Evolutionary conservation across 805 yeast species (phyloP), one percentile per base, ranked within the genome.

Genomic region (Saccharomyces mikatae): DNA sequence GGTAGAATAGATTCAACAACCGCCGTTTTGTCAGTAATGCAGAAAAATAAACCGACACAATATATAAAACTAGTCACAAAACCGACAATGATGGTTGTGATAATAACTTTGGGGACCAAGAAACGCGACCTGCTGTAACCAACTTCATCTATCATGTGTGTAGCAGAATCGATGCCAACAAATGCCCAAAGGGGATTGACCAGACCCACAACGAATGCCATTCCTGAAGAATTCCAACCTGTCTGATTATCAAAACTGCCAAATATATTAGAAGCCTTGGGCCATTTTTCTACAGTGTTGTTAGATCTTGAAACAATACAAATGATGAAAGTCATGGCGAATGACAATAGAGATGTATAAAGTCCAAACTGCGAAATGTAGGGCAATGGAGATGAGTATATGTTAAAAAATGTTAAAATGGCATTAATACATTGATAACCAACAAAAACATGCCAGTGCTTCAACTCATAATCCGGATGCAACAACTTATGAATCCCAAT

Each of bases 161-260:
- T 82, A 2, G 88, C 87, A 54, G 83, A 80, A 63, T 84, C 90
- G 50, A 83, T 74, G 59, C 89, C 83, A 28, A 82, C 76, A 71
- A 83, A 83, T 9, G 84, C 80, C 87, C 87, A 84, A 54, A 81
- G 79, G 5, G 88, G 86, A 64, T 83, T 83, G 59, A 84, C 78
- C 49, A 84, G 68, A n/a, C 89, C 89, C n/a, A 82, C 80, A 54
- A 84, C 76, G 64, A 83, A 81, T 0, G 87, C 85, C 66, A 83
- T 76, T 29, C 80, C 87, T 1, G 79, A 59, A 2, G 79, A 73
- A 9, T 72, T 59, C 86, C 87, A 83, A 44, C 88, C 88, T 0
- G 87, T 81, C 30, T 71, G 76, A 62, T 81, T 81, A 32, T 74
- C 67, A 57, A 81, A 82, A 22, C 75, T 72, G 3, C 69, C 74